A percentile compares a stretch with the other conserved stretches of the same genome.
Conservation (phyloP, 148 eudicot species). For the Camellia granthamiana region DNA sequence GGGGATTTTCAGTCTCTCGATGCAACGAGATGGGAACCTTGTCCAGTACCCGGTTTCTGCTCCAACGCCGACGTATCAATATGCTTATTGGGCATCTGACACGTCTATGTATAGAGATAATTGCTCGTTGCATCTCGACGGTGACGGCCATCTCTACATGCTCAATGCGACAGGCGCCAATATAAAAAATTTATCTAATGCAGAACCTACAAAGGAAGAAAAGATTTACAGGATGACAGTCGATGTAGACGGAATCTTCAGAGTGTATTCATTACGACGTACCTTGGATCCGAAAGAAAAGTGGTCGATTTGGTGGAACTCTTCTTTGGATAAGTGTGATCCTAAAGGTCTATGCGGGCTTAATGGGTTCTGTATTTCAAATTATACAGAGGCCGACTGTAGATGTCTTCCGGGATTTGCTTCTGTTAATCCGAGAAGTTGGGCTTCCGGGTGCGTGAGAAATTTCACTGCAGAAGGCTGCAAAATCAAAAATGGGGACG, state of each 20-base stretch:
- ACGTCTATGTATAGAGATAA: not conserved
- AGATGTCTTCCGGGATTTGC: not conserved
- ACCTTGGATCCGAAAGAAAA: not conserved
- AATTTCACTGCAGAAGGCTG: too few species aligned
- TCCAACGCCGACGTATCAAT: not conserved
- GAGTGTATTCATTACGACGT: constrained; percentile 17
- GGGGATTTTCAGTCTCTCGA: constrained; percentile 25
- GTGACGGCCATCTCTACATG: constrained; percentile 26
- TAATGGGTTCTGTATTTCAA: constrained; percentile 24
- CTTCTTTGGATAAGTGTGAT: constrained; percentile 15
- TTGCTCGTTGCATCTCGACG: constrained; percentile 28
- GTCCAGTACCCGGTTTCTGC: constrained; percentile 19
- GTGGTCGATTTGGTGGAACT: constrained; percentile 21
- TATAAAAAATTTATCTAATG: constrained; percentile 15
- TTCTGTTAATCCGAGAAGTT: too few species aligned
- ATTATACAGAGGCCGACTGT: constrained; percentile 17
- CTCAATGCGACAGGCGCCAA: constrained; percentile 11
- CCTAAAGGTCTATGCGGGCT: constrained; percentile 34
- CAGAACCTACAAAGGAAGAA: not conserved
- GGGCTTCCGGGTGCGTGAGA: too few species aligned
- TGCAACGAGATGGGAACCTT: constrained; percentile 30
- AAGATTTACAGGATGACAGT: constrained; percentile 8
- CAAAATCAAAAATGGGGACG: too few species aligned
- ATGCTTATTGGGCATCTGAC: constrained; percentile 13
- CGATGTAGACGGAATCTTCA: constrained; percentile 39